Percentiles rank a stretch among this genome's conserved stretches.
Conservation (phyloP, 805 yeast species). For the Metschnikowia baotianmanensis region DNA sequence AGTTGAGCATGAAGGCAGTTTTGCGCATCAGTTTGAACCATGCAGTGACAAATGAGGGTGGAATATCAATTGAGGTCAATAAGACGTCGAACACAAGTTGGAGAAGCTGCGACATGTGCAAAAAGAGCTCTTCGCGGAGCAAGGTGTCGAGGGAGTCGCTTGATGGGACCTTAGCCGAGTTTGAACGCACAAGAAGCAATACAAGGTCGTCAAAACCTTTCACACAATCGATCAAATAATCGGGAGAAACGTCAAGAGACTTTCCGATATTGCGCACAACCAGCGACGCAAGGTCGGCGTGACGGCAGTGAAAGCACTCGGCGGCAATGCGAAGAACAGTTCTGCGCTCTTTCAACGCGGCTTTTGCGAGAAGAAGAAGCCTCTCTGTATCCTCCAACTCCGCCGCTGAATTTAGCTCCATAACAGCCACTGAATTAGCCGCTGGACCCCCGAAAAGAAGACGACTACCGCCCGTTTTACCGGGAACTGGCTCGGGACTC, state of each 20-base stretch:
- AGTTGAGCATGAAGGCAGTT: slow-evolving; percentile 24
- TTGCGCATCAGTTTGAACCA: slow-evolving; percentile 59
- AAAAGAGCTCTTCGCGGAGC: slow-evolving; percentile 28
- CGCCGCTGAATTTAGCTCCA: slow-evolving; percentile 2
- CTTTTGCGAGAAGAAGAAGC: slow-evolving; percentile 33
- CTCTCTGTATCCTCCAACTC: slow-evolving; percentile 19
- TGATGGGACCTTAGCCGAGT: background rate
- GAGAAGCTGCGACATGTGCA: slow-evolving; percentile 32
- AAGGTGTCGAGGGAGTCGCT: slow-evolving; percentile 10
- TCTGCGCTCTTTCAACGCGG: slow-evolving; percentile 52
- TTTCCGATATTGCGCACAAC: slow-evolving; percentile 38
- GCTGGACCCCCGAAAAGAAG: slow-evolving; percentile 7
- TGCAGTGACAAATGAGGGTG: slow-evolving; percentile 28
- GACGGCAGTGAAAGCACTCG: slow-evolving; percentile 24
- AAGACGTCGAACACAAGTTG: slow-evolving; percentile 41
- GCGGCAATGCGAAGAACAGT: slow-evolving; percentile 42
- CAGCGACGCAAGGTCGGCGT: slow-evolving; percentile 21
- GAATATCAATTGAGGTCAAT: slow-evolving; percentile 32
- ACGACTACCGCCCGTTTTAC: slow-evolving; percentile 1
- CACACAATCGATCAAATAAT: slow-evolving; percentile 7
- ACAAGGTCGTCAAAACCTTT: slow-evolving; percentile 3
- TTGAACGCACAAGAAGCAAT: background rate
- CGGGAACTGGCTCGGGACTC: slow-evolving; percentile 28
- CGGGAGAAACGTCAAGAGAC: slow-evolving; percentile 6
- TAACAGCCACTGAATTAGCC: slow-evolving; percentile 19